Evolutionary conservation across 352 stramenopile species (phyloP).

Genomic region (Globisporangium solare): DNA sequence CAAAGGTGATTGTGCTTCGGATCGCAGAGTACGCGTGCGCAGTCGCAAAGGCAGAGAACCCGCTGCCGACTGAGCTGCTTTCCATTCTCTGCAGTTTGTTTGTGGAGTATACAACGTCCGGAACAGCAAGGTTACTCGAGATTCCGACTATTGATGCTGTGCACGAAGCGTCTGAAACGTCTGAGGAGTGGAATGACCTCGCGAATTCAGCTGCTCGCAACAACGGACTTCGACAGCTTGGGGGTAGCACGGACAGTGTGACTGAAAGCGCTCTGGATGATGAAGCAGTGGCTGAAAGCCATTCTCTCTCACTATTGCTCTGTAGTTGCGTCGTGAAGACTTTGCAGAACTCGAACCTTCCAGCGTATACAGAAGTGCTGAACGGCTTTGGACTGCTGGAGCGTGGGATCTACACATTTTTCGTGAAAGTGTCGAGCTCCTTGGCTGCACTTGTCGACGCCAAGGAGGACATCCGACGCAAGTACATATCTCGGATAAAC

Average conservation of each 20-base stretch:
- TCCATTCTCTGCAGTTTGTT: constrained; percentile 62
- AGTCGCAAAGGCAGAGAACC: constrained; percentile 33
- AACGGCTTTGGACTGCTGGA: constrained; percentile 60
- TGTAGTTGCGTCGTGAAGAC: constrained; percentile 66
- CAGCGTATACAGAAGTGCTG: constrained; percentile 42
- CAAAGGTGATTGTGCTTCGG: constrained; percentile 62
- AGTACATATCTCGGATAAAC: constrained; percentile 26
- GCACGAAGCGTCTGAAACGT: too few relatives aligned
- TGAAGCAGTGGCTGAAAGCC: neutral
- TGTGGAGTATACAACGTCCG: constrained; percentile 35
- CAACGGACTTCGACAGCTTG: neutral
- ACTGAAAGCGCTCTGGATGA: neutral
- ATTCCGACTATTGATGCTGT: neutral
- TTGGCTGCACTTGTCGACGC: constrained; percentile 19
- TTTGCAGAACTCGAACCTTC: constrained; percentile 30
- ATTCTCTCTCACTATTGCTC: constrained; percentile 32
- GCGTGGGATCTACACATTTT: constrained; percentile 43
- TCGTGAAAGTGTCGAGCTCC: constrained; percentile 45
- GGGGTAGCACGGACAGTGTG: neutral
- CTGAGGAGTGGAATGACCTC: too few relatives aligned
- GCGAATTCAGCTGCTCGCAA: neutral
- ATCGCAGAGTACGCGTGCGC: constrained; percentile 79
- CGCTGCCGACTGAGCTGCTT: constrained; percentile 53
- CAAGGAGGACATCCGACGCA: constrained; percentile 10
- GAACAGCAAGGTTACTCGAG: constrained; percentile 23